Base-by-base conservation (phyloP, 257 asterid species). In the Mitragyna speciosa region DNA sequence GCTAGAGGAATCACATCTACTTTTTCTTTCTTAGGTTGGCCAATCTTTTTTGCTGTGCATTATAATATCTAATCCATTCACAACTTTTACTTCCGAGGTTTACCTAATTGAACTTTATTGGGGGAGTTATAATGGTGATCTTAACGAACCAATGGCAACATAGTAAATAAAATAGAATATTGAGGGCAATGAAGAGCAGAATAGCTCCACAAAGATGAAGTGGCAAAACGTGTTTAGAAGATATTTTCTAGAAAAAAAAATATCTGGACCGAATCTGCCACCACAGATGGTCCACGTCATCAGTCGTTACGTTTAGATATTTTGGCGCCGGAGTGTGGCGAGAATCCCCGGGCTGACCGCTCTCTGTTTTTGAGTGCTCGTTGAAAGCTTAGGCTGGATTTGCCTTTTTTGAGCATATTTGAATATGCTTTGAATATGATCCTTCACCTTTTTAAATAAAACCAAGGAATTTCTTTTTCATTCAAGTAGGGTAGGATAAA, bases 211-310 rank as follows among this genome's bases (percentile, higher is more conserved):
- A 4, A 28, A 24, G 15, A 41, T 45, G 52, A 47, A 36, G 83
- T 81, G 84, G 83, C 71, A 11, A 78, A 70, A 80, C 87, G 79
- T 82, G 82, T 30, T 24, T 8, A 68, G 31, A 72, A 30, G 93
- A 89, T 89, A 89, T 89, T 87, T 88, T 72, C n/a, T 36, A 36
- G 41, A 36, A n/a, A 39, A 36, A n/a, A 39, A 85, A 91, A 86
- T 87, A 89, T 87, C 91, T 87, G 16, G n/a, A 54, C 64, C 26
- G 39, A 58, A 84, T 79, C 51, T 78, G 82, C 80, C 87, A 84
- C 81, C 52, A 39, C 68, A 67, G 87, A 61, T 82, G 43, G 24
- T 51, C 89, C 93, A 87, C 93, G 90, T 88, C 95, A 86, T 64
- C 56, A 66, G 12, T 72, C 70, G 20, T 19, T 36, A n/a, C 10